phyloP scores from a whole-genome alignment of 306 rosid genomes.

The Rubus parviflorus region DNA sequence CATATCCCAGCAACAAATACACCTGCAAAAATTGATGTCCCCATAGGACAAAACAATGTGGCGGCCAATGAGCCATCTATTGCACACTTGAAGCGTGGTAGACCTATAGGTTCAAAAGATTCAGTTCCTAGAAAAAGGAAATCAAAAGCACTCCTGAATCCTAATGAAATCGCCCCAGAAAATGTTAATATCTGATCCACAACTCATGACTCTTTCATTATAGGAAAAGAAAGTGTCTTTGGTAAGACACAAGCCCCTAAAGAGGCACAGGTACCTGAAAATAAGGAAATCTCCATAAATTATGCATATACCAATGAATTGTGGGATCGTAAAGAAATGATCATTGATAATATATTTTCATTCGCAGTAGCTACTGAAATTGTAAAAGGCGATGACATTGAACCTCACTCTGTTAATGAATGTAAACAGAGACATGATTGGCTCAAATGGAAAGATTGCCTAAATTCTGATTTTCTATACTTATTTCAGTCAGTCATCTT shows the following conservation, averaged over 20 bases:
- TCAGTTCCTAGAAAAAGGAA: background rate
- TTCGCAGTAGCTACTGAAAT: background rate
- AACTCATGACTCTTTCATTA: background rate
- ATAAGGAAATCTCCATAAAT: background rate
- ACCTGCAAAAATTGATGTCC: constrained; percentile 1
- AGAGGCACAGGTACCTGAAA: background rate
- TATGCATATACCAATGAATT: background rate
- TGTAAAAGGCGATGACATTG: background rate
- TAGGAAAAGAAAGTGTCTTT: background rate
- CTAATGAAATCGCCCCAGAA: background rate
- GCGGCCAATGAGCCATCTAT: background rate
- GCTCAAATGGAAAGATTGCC: too few species aligned
- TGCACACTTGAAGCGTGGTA: background rate
- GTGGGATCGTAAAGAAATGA: background rate
- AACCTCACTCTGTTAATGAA: background rate
- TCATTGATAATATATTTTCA: background rate
- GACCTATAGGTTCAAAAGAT: background rate
- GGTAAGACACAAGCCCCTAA: background rate
- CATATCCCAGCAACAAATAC: constrained; percentile 2
- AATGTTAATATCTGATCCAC: background rate
- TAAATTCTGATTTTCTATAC: too few species aligned
- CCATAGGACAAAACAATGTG: background rate
- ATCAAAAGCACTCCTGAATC: background rate
- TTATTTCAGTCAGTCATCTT: too few species aligned
- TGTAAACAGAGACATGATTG: too few species aligned